Conservation (phyloP, 306 rosid species). For the Rosa chinensis region DNA sequence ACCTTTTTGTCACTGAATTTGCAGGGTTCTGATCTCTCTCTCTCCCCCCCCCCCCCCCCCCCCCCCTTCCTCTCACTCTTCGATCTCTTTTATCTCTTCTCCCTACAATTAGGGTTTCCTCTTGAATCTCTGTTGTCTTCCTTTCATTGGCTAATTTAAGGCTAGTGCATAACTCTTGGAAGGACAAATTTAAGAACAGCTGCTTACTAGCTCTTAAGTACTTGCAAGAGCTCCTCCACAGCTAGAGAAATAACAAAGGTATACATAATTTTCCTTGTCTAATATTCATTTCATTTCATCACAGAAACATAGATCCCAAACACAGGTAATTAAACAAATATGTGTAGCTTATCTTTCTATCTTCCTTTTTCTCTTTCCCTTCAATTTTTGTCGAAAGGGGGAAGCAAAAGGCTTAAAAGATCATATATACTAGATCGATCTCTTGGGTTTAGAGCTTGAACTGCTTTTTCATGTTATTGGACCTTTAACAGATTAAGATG, state of each 20-base stretch:
- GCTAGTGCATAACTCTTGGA: constrained; percentile 31
- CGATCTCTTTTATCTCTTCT: constrained; percentile 9
- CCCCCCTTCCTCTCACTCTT: constrained; percentile 14
- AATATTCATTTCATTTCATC: constrained; percentile 14
- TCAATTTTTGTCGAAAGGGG: constrained; percentile 29
- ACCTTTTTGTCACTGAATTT: constrained; percentile 50
- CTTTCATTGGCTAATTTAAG: constrained; percentile 42
- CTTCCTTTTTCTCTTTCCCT: not conserved
- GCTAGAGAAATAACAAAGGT: constrained; percentile 41
- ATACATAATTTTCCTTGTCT: constrained; percentile 1
- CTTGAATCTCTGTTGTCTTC: constrained; percentile 43
- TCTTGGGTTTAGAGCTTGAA: constrained; percentile 21
- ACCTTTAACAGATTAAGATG: not conserved
- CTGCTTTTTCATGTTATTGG: constrained; percentile 30
- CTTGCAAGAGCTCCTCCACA: constrained; percentile 39
- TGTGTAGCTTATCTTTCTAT: not conserved
- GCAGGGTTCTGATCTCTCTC: constrained; percentile 32
- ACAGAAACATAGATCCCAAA: constrained; percentile 6
- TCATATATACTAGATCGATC: constrained; percentile 16
- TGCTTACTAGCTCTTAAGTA: constrained; percentile 18
- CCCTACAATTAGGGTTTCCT: constrained; percentile 60
- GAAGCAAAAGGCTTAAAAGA: constrained; percentile 15
- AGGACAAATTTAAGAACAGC: constrained; percentile 34
- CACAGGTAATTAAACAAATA: constrained; percentile 2
- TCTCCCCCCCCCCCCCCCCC: constrained; percentile 13